Conservation (phyloP, 2,329 filamentous ascomycete genomes). For the Chalaropsis thielavioides region DNA sequence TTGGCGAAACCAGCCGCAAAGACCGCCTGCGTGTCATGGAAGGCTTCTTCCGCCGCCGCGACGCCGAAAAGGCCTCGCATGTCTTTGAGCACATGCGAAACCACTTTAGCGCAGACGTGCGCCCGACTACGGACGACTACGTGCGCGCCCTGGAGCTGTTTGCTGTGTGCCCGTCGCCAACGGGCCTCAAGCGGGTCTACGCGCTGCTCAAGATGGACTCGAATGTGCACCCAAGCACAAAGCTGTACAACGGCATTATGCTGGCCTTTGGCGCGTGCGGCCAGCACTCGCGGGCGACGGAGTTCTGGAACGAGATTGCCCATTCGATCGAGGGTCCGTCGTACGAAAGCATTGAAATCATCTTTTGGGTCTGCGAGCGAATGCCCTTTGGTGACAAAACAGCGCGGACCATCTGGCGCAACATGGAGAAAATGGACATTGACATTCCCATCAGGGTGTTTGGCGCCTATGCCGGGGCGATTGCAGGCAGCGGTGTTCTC, state of each 20-base stretch:
- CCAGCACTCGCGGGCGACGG: constrained; percentile 50
- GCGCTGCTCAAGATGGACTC: constrained; percentile 92
- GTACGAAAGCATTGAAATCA: constrained; percentile 64
- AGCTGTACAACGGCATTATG: constrained; percentile 73
- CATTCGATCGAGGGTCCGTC: constrained; percentile 72
- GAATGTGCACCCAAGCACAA: constrained; percentile 61
- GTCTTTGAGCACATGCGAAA: constrained; percentile 93
- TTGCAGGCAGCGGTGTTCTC: constrained; percentile 58
- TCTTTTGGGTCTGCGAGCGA: constrained; percentile 64
- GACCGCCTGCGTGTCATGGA: constrained; percentile 63
- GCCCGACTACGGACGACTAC: constrained; percentile 63
- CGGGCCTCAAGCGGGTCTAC: constrained; percentile 61
- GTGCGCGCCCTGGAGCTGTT: constrained; percentile 64
- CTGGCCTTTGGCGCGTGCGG: constrained; percentile 63
- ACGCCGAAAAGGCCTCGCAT: constrained; percentile 71
- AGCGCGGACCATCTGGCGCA: constrained; percentile 55
- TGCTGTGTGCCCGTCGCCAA: constrained; percentile 36
- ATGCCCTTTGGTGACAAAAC: constrained; percentile 42
- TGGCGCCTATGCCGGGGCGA: constrained; percentile 58
- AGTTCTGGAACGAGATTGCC: constrained; percentile 76
- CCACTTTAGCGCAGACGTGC: constrained; percentile 45
- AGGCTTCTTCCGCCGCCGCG: constrained; percentile 60
- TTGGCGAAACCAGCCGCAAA: constrained; percentile 49
- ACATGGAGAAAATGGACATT: constrained; percentile 60
- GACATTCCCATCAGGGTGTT: constrained; percentile 61